Evolutionary conservation across 2,329 filamentous ascomycete species (phyloP), one percentile per base, ranked within the genome.

Genomic region (Graphium sp.): DNA sequence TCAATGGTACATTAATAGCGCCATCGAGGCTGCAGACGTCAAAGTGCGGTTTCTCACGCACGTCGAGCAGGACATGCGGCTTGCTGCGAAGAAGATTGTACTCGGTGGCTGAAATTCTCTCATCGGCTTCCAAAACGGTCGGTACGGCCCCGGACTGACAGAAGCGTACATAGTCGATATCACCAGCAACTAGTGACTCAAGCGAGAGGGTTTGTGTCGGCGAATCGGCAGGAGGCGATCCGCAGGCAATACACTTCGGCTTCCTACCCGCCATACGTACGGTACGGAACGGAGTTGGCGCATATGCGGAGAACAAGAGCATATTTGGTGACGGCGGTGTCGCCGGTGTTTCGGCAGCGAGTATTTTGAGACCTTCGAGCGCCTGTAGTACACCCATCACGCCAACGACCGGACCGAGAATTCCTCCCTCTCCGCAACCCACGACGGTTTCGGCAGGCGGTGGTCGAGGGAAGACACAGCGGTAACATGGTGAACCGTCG

Each of bases 351-450:
- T 32, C 36, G 6, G 30, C 29, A 0, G 69, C 62, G 11, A 94
- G 62, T n/a, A 94, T 50, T 46, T 91, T 89, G 42, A 95, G 74
- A 0, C 82, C 74, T 52, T 95, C 84, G 2, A 92, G 58, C 0
- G 89, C 87, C 55, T 95, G 89, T 32, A 95, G 54, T 0, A 93
- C 74, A 6, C 89, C 89, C 82, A 98, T 94, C 1, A 74, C 65
- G 0, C 89, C 89, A 0, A 98, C 89, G 0, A 94, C 84, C 0
- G 89, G 85, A 0, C 89, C 89, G 2, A 98, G 44, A 7, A 98
- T 84, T 0, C 89, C 89, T 7, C 85, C 87, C 47, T 98, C 89
- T 22, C 85, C 83, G 43, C 89, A 98, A 34, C 76, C 83, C 2
- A 82, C 62, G 1, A 94, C 76, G 32, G 71, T 83, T 23, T 80